Percentiles rank a stretch among this genome's conserved stretches.
phyloP scores from a whole-genome alignment of 2,329 filamentous ascomycete genomes.

The Aspergillus spinulosporus region DNA sequence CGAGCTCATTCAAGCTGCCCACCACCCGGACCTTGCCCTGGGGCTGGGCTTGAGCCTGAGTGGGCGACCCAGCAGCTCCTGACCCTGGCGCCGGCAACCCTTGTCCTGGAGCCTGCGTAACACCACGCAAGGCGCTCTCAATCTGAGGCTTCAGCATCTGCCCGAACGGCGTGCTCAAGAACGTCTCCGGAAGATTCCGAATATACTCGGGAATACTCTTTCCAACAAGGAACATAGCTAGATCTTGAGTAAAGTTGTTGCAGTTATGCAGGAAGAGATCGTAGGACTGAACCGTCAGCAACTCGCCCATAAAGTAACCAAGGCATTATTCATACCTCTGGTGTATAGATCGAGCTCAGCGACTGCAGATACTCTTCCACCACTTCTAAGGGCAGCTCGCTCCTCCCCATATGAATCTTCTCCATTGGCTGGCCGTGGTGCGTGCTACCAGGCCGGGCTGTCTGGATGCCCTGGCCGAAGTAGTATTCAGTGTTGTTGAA shows the following conservation, averaged over 20 bases:
- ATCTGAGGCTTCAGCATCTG: constrained; percentile 81
- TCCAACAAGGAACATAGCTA: constrained; percentile 84
- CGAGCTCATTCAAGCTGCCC: constrained; percentile 59
- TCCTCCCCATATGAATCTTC: constrained; percentile 70
- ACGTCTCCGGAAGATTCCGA: constrained; percentile 76
- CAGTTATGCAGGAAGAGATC: constrained; percentile 90
- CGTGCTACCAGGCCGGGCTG: constrained; percentile 75
- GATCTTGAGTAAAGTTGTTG: constrained; percentile 95
- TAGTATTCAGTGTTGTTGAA: constrained; percentile 81
- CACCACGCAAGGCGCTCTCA: constrained; percentile 62
- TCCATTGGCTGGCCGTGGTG: constrained; percentile 86
- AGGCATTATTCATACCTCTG: constrained; percentile 56
- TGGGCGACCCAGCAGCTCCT: constrained; percentile 12
- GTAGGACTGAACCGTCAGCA: constrained; percentile 62
- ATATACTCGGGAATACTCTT: constrained; percentile 88
- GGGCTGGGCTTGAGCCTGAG: constrained; percentile 11
- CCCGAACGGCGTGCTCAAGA: constrained; percentile 83
- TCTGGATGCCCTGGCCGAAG: constrained; percentile 84
- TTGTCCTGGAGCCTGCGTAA: constrained; percentile 58
- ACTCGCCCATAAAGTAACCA: not conserved
- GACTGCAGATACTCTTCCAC: constrained; percentile 87
- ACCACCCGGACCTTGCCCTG: constrained; percentile 61
- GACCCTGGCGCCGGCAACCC: constrained; percentile 14
- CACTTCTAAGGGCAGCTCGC: constrained; percentile 74
- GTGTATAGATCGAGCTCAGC: constrained; percentile 76